phyloP scores from a whole-genome alignment of 2,329 filamentous ascomycete genomes.

The Calonectria montana region DNA sequence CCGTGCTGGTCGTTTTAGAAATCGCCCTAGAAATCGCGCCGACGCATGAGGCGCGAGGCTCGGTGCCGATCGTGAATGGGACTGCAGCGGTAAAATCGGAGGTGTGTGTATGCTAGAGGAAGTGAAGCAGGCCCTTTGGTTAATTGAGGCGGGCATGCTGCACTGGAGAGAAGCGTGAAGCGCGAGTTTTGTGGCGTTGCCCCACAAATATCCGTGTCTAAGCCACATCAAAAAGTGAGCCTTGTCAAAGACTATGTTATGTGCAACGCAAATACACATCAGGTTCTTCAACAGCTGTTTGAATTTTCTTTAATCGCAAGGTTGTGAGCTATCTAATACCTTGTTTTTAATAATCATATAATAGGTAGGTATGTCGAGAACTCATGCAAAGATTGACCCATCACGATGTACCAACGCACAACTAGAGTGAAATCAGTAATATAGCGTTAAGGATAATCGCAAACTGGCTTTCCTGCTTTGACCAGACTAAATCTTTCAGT shows the following conservation, averaged over 20 bases:
- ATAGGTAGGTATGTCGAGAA: too few species aligned
- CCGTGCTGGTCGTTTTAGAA: not conserved
- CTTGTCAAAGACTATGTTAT: not conserved
- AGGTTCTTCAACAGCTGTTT: too few species aligned
- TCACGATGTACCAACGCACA: too few species aligned
- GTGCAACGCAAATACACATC: too few species aligned
- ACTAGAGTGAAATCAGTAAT: too few species aligned
- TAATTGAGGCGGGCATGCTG: not conserved
- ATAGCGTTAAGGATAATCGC: not conserved
- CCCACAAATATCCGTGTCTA: slow-evolving; percentile 24
- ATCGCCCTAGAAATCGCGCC: not conserved
- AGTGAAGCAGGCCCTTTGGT: not conserved
- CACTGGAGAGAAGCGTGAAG: not conserved
- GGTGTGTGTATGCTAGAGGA: not conserved
- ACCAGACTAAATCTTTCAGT: not conserved
- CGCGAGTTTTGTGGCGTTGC: slow-evolving; percentile 13
- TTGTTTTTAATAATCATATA: too few species aligned
- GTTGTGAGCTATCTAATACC: too few species aligned
- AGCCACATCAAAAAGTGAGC: slow-evolving; percentile 13
- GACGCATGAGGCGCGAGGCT: not conserved
- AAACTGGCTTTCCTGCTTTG: slow-evolving; percentile 15
- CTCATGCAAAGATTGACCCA: too few species aligned
- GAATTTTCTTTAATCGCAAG: too few species aligned
- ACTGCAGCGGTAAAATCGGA: not conserved
- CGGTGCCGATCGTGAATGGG: not conserved